Conservation (phyloP, 768 basidiomycete genomes). For the Phylloporus rhodoxanthus region DNA sequence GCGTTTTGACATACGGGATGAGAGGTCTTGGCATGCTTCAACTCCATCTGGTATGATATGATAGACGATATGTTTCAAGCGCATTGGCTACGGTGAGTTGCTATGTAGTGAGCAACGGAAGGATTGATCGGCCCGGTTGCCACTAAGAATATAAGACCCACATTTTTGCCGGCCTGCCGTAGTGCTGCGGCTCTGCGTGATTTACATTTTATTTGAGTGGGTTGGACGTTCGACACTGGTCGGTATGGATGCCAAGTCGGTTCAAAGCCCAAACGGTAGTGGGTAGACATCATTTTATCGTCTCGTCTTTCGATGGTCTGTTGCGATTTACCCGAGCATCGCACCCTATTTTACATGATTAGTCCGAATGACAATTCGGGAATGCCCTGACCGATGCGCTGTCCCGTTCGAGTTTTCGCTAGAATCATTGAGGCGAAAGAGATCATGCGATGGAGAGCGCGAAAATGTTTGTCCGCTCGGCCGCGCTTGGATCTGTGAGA, state of each 20-base stretch:
- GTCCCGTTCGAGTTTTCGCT: not conserved
- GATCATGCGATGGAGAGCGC: not conserved
- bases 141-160: not conserved
- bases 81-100: too few species aligned
- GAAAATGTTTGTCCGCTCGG: not conserved
- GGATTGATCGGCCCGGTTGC: not conserved
- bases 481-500: not conserved
- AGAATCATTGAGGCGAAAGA: not conserved
- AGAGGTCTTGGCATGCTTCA: too few species aligned
- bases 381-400: not conserved
- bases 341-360: not conserved
- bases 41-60: too few species aligned
- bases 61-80: not conserved
- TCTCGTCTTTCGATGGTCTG: not conserved
- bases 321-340: not conserved
- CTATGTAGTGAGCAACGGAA: too few species aligned
- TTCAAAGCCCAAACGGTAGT: not conserved
- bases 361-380: not conserved
- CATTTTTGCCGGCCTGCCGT: not conserved
- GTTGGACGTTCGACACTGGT: too few species aligned
- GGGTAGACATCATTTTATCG: not conserved
- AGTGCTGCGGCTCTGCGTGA: not conserved
- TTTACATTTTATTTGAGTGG: too few species aligned
- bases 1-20: not conserved
- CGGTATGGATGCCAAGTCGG: not conserved